Evolutionary conservation across 768 basidiomycete species (phyloP).

Genomic region (Calocybe gangraenosa): DNA sequence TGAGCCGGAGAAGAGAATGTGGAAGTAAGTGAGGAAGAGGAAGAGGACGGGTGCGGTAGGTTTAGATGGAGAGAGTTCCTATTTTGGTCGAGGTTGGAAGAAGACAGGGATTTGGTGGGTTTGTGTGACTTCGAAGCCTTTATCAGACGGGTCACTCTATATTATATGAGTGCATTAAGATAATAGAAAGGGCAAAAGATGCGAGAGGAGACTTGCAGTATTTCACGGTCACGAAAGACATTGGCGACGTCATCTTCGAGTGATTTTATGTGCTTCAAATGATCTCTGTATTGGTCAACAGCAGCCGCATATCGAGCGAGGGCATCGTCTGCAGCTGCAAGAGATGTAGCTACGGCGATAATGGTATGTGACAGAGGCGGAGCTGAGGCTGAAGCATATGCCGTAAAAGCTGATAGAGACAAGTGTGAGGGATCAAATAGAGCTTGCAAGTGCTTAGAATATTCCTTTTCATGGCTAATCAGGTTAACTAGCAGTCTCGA

Average conservation of each 20-base stretch:
- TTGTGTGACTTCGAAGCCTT: slow-evolving; percentile 65
- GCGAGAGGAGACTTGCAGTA: slow-evolving; percentile 52
- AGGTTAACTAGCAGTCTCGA: slow-evolving; percentile 67
- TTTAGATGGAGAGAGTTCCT: slow-evolving; percentile 27
- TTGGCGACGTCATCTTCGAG: slow-evolving; percentile 73
- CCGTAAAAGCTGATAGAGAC: slow-evolving; percentile 44
- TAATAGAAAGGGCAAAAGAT: not conserved
- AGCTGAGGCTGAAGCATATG: slow-evolving; percentile 67
- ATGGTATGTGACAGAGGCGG: slow-evolving; percentile 51
- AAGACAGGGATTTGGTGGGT: slow-evolving; percentile 11
- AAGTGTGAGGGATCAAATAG: slow-evolving; percentile 59
- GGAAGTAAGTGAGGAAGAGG: slow-evolving; percentile 41
- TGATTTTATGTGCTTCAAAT: slow-evolving; percentile 53
- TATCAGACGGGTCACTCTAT: slow-evolving; percentile 73
- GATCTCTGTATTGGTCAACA: slow-evolving; percentile 63
- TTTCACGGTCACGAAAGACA: slow-evolving; percentile 73
- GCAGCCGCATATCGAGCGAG: slow-evolving; percentile 54
- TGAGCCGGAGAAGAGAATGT: slow-evolving; percentile 19
- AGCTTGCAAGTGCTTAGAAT: slow-evolving; percentile 52
- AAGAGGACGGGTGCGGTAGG: slow-evolving; percentile 28
- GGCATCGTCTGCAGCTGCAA: slow-evolving; percentile 67
- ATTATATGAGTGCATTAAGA: not conserved
- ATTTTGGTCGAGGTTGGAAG: slow-evolving; percentile 26
- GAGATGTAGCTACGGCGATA: slow-evolving; percentile 50
- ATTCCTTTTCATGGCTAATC: slow-evolving; percentile 66